Base-by-base conservation (phyloP, 2,329 filamentous ascomycete species). In the Colletotrichum sp. region DNA sequence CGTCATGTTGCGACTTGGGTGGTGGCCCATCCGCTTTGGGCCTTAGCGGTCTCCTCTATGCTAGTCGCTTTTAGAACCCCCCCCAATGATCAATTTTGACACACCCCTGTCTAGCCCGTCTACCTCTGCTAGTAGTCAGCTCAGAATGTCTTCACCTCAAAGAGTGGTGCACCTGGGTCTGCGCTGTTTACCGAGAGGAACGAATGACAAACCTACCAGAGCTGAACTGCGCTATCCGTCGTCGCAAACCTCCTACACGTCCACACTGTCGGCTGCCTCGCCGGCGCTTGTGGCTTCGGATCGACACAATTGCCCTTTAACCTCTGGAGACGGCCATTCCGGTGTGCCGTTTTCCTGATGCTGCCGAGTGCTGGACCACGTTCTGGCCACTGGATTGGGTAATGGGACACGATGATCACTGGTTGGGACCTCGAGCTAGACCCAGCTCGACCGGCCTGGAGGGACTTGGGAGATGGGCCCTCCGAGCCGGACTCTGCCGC, bases 1-100 rank as follows among this genome's bases (percentile, higher is more conserved):
- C 73, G 73, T 76, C 73, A 76, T 76, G 58, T 65, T 71, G 56
- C 67, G 26, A 70, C 24, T 52, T 61, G 65, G 70, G 70, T 73
- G 48, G 58, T 32, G 61, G 30, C 18, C 24, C 65, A 48, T 52
- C 73, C 73, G 73, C 61, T 69, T 76, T 30, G 52, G 70, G 73
- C 18, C 64, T 52, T 73, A 76, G 73, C 48, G 43, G n/a, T 18
- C 24, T 36, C 32, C 32, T 32, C 21, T 73, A 55, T 64, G 26
- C 32, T 64, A 64, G 61, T 43, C 61, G 21, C n/a, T 32, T 64
- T 36, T 21, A 18, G 13, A 55, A 58, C 64, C 36, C 70, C 70
- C 64, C 21, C 38, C 56, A 24, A 30, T n/a, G 30, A 67, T 26
- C 65, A 34, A n/a, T 28, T 16, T 30, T 56, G 38, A 28, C 36